Evolutionary conservation across 495 filamentous ascomycete genomes (phyloP).

Genomic region (Trichoderma gamsii): DNA sequence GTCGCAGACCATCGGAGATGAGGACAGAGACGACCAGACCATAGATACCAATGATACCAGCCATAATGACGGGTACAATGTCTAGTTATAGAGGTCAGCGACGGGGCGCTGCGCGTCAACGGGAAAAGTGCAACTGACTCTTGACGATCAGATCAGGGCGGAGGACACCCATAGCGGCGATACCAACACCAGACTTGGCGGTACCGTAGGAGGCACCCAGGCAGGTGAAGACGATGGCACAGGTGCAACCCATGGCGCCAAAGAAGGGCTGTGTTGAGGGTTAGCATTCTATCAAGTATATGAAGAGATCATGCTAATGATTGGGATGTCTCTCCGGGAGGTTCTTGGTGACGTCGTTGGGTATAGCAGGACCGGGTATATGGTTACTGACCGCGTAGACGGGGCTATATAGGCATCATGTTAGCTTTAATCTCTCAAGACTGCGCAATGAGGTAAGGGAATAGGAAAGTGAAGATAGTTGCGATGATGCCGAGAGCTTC

Average conservation of each 20-base stretch:
- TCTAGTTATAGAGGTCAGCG: conserved; percentile 48
- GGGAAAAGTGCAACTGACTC: conserved; percentile 57
- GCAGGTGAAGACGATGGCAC: conserved; percentile 98
- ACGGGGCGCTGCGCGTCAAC: conserved; percentile 9
- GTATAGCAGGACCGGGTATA: conserved; percentile 15
- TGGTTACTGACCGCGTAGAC: conserved; percentile 92
- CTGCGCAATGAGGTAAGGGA: conserved; percentile 30
- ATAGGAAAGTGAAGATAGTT: conserved; percentile 6
- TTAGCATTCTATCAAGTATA: conserved; percentile 26
- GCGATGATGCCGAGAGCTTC: conserved; percentile 18
- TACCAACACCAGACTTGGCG: conserved; percentile 98
- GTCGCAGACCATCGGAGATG: conserved; percentile 84
- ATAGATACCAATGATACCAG: conserved; percentile 99
- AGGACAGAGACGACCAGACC: conserved; percentile 97
- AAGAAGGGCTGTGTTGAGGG: conserved; percentile 77
- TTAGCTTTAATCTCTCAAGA: conserved; percentile 26
- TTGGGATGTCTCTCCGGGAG: conserved; percentile 19
- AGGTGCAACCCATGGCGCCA: conserved; percentile 97
- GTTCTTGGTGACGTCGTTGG: conserved; percentile 12
- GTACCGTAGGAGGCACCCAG: conserved; percentile 98
- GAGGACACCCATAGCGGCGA: conserved; percentile 95
- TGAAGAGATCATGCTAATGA: conserved; percentile 16
- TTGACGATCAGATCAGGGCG: conserved; percentile 98
- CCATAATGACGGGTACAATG: conserved; percentile 99
- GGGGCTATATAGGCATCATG: conserved; percentile 54